Conservation (phyloP, 2,329 filamentous ascomycete species). For the Fusarium sp. region DNA sequence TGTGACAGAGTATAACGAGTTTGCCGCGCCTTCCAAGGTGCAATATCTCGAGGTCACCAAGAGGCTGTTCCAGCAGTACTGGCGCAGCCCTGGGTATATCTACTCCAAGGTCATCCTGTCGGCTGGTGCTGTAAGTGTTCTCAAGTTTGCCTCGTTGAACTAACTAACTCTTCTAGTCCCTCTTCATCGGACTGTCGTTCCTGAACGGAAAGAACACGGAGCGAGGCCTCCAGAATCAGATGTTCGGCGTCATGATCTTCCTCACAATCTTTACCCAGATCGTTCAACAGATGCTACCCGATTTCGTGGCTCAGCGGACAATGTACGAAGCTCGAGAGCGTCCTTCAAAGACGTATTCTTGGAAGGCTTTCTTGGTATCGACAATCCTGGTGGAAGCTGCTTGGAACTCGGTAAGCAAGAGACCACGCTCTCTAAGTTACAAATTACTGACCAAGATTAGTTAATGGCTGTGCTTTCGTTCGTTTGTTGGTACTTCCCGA, state of each 20-base stretch:
- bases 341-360: slow-evolving; percentile 75
- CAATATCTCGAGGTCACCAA: slow-evolving; percentile 54
- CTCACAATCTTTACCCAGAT: slow-evolving; percentile 76
- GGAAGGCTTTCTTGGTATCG: slow-evolving; percentile 74
- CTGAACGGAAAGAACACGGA: slow-evolving; percentile 69
- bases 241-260: slow-evolving; percentile 80
- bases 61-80: slow-evolving; percentile 49
- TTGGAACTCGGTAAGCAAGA: slow-evolving; percentile 73
- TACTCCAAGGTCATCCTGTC: slow-evolving; percentile 64
- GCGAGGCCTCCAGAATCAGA: slow-evolving; percentile 76
- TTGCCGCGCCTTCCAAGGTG: slow-evolving; percentile 45
- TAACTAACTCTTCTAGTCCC: slow-evolving; percentile 36
- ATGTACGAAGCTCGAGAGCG: slow-evolving; percentile 78
- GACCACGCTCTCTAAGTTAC: too few relatives aligned
- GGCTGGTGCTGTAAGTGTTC: slow-evolving; percentile 46
- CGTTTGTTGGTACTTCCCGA: slow-evolving; percentile 76
- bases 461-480: slow-evolving; percentile 65
- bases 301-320: slow-evolving; percentile 75
- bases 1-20: slow-evolving; percentile 42
- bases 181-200: slow-evolving; percentile 79
- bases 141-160: rapidly evolving
- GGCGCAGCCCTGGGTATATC: slow-evolving; percentile 66
- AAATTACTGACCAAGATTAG: slow-evolving; percentile 40
- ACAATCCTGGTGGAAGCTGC: slow-evolving; percentile 73
- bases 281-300: slow-evolving; percentile 75